phyloP scores from a whole-genome alignment of 345 rosid species.

The Lepidium africanum region DNA sequence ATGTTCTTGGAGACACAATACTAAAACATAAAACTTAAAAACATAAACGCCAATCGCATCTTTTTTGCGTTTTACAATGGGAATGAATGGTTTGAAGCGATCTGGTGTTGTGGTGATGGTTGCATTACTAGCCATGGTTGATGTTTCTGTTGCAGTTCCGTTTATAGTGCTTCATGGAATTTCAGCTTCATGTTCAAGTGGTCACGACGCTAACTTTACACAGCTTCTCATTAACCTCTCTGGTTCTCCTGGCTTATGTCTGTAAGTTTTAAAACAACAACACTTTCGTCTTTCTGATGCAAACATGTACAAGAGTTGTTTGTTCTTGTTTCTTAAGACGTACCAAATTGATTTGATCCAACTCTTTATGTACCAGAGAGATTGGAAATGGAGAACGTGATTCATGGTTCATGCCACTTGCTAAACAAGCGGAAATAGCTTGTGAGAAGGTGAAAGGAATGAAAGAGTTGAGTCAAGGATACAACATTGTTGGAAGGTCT shows the following conservation, averaged over 20 bases:
- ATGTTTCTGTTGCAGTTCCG: conserved; percentile 47
- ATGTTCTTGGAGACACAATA: conserved; percentile 10
- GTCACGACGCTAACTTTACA: conserved; percentile 57
- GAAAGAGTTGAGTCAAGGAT: conserved; percentile 70
- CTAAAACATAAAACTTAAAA: neutral
- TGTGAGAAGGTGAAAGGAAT: conserved; percentile 83
- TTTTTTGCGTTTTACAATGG: conserved; percentile 1
- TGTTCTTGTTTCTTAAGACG: neutral
- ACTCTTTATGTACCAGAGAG: conserved; percentile 43
- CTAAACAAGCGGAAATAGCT: conserved; percentile 54
- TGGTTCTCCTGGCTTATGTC: conserved; percentile 70
- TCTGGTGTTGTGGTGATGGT: conserved; percentile 8
- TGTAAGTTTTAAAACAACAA: conserved; percentile 37
- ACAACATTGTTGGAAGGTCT: conserved; percentile 84
- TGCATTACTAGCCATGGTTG: conserved; percentile 19
- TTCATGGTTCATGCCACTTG: conserved; percentile 91
- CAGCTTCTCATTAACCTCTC: conserved; percentile 47
- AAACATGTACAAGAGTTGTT: neutral
- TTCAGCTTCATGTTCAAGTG: conserved; percentile 49
- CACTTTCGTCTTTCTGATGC: neutral
- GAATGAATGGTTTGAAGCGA: neutral
- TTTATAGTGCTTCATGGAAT: conserved; percentile 71
- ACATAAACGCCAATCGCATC: conserved; percentile 10
- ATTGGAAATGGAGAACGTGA: conserved; percentile 73
- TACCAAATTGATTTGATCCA: neutral